Evolutionary conservation across 257 asterid genomes (phyloP).

Genomic region (Penstemon davidsonii): DNA sequence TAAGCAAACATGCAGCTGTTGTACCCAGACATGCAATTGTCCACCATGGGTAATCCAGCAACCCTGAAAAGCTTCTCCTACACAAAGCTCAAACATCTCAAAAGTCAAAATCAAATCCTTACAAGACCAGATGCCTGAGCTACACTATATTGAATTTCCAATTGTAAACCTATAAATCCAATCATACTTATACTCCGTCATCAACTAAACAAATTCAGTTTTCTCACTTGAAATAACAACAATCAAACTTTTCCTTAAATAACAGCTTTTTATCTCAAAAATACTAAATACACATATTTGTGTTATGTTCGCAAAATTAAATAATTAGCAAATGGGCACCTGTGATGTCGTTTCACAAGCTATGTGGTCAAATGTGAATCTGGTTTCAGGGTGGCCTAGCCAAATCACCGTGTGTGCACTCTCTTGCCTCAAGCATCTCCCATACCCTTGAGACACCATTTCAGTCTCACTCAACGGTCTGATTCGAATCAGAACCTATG

Average conservation of each 20-base stretch:
- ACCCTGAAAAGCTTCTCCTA: conserved; percentile 73
- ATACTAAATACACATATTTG: not conserved
- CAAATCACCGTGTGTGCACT: conserved; percentile 63
- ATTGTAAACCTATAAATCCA: not conserved
- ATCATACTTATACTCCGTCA: not conserved
- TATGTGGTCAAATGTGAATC: conserved; percentile 84
- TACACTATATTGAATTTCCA: conserved; percentile 10
- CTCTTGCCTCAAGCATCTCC: conserved; percentile 76
- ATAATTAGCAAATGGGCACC: conserved; percentile 43
- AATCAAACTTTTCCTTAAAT: not conserved
- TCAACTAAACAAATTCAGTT: not conserved
- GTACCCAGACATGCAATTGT: conserved; percentile 89
- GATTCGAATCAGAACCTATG: conserved; percentile 76
- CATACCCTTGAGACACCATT: conserved; percentile 64
- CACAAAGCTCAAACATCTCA: conserved; percentile 18
- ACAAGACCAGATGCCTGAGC: conserved; percentile 7
- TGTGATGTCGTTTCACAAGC: conserved; percentile 79
- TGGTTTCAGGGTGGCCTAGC: conserved; percentile 75
- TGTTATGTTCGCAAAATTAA: not conserved
- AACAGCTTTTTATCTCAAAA: conserved; percentile 15
- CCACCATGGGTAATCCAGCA: conserved; percentile 92
- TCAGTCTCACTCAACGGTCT: conserved; percentile 66
- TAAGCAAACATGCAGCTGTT: conserved; percentile 96
- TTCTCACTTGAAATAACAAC: too few species aligned
- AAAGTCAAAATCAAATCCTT: conserved; percentile 22